Percentiles rank a stretch among this genome's conserved stretches.
phyloP scores from a whole-genome alignment of 371 early-diverging fungal genomes.

The Apophysomyces trapeziformis region DNA sequence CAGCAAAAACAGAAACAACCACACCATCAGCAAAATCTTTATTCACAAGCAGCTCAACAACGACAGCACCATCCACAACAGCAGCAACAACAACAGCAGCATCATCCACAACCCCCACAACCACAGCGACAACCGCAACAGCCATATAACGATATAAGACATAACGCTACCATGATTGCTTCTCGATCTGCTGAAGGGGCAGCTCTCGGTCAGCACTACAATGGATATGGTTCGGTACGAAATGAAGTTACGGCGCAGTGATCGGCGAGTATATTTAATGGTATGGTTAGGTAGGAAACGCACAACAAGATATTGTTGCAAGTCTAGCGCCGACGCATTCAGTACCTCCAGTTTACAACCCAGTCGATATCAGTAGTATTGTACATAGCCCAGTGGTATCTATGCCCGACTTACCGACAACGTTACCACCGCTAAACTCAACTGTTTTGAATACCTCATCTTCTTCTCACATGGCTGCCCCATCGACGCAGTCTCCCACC shows the following conservation, averaged over 20 bases:
- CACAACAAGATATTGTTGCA: constrained; percentile 13
- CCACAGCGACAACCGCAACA: constrained; percentile 9
- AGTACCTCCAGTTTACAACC: constrained; percentile 8
- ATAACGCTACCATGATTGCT: neutral
- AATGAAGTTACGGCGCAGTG: constrained; percentile 8
- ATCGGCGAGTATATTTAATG: constrained; percentile 8
- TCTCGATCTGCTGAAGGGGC: constrained; percentile 9
- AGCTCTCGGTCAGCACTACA: constrained; percentile 2
- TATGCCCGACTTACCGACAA: constrained; percentile 14
- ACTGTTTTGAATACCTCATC: constrained; percentile 10
- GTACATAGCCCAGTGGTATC: constrained; percentile 10
- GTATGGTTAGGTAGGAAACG: constrained; percentile 8
- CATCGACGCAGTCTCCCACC: neutral
- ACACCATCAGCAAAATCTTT: neutral
- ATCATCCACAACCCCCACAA: constrained; percentile 14
- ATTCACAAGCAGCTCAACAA: constrained; percentile 4
- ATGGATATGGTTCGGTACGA: constrained; percentile 12
- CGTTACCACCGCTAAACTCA: constrained; percentile 15
- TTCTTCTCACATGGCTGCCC: constrained; percentile 4
- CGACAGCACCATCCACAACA: constrained; percentile 11
- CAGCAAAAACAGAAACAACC: constrained; percentile 1
- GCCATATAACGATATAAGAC: constrained; percentile 25
- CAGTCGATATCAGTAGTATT: constrained; percentile 14
- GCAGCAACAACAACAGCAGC: constrained; percentile 9
- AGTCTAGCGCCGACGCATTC: constrained; percentile 9